A percentile compares a stretch with the other conserved stretches of the same genome.
phyloP scores from a whole-genome alignment of 352 stramenopile species.

The Globisporangium apiculatum region DNA sequence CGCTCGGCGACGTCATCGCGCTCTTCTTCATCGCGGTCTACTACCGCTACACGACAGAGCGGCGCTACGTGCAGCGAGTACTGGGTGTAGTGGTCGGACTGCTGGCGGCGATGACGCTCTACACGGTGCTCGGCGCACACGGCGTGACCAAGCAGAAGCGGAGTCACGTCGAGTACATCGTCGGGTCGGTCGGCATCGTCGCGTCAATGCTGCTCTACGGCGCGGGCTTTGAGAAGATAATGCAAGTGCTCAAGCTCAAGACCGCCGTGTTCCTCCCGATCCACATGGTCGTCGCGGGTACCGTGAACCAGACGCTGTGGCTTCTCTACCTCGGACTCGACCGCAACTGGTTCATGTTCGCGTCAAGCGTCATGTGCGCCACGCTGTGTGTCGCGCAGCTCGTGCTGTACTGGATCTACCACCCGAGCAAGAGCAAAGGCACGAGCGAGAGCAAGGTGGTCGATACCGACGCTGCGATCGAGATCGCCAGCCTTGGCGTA shows the following conservation, averaged over 20 bases:
- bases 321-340: slow-evolving; percentile 34
- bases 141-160: slow-evolving; percentile 23
- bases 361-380: slow-evolving; percentile 33
- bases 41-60: slow-evolving; percentile 34
- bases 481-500: too few relatives aligned
- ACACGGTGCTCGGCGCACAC: slow-evolving; percentile 30
- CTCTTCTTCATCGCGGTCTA: slow-evolving; percentile 44
- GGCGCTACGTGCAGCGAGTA: slow-evolving; percentile 29
- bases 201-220: slow-evolving; percentile 30
- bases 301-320: slow-evolving; percentile 40
- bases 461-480: too few relatives aligned
- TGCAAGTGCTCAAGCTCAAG: slow-evolving; percentile 34
- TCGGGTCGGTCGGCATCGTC: slow-evolving; percentile 30
- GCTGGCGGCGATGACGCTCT: slow-evolving; percentile 25
- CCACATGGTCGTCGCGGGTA: slow-evolving; percentile 30
- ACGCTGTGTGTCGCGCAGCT: slow-evolving; percentile 27
- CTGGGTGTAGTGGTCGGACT: slow-evolving; percentile 14
- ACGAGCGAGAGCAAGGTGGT: background rate
- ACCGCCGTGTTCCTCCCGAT: slow-evolving; percentile 41
- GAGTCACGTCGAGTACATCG: slow-evolving; percentile 16
- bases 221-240: slow-evolving; percentile 28
- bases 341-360: slow-evolving; percentile 45
- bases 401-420: slow-evolving; percentile 37
- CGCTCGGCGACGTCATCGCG: slow-evolving; percentile 29
- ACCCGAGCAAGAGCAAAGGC: slow-evolving; percentile 14